Conservation (phyloP, 2,329 filamentous ascomycete species). For the Myriosclerotinia curreyana region DNA sequence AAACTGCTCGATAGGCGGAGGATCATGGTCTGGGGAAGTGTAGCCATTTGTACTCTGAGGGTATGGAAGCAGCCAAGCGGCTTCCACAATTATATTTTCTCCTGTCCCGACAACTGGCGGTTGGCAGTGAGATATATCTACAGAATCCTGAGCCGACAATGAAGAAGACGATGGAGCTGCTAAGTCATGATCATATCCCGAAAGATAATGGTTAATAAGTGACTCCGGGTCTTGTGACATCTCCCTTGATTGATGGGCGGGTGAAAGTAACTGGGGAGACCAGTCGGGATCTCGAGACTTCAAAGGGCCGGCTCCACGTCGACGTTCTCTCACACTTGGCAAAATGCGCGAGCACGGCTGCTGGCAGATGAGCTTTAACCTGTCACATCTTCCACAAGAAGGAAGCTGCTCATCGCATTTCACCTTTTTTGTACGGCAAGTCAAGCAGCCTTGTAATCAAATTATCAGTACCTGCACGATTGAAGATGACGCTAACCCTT, state of each 20-base stretch:
- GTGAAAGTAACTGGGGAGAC: slow-evolving; percentile 33
- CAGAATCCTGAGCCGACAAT: neutral
- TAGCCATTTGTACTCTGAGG: neutral
- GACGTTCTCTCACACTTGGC: slow-evolving; percentile 38
- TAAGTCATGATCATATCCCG: slow-evolving; percentile 1
- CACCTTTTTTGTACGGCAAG: slow-evolving; percentile 23
- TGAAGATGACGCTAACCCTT: neutral
- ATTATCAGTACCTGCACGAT: neutral
- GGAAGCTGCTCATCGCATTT: slow-evolving; percentile 22
- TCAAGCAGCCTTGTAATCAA: slow-evolving; percentile 18
- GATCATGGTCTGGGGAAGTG: neutral
- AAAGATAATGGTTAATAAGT: neutral
- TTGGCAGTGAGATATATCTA: neutral
- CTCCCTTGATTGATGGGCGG: neutral
- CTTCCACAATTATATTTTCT: neutral
- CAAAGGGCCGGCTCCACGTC: slow-evolving; percentile 33
- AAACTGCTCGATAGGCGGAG: neutral
- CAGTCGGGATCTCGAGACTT: slow-evolving; percentile 34
- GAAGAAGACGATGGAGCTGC: neutral
- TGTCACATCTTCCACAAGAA: slow-evolving; percentile 19
- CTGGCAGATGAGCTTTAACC: slow-evolving; percentile 31
- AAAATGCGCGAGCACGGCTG: slow-evolving; percentile 26
- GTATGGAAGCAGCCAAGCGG: neutral
- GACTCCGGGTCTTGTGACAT: neutral
- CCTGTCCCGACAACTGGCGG: neutral